Evolutionary conservation across 768 basidiomycete species (phyloP), one percentile per base, ranked within the genome.

Genomic region (Suillus clintonianus): DNA sequence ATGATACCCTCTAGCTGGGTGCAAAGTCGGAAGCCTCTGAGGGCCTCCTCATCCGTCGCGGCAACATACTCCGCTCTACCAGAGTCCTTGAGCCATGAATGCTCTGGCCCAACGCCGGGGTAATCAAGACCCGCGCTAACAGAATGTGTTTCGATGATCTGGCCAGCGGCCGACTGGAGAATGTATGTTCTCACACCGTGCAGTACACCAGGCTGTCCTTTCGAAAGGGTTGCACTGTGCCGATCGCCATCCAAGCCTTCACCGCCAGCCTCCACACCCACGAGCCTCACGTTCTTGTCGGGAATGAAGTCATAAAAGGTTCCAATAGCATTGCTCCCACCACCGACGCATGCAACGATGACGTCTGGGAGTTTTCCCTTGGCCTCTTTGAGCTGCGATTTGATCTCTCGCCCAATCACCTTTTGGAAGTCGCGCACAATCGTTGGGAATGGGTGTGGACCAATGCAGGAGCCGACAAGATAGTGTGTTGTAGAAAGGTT

Each of bases 391-490:
- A 99, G 75, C 76, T 99, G 97, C 19, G 79, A 78, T 78, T 95
- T 99, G 80, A 99, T 97, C 79, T 99, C 97, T 73, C 89, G 81
- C 3, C 97, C 91, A 68, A 99, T 99, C 42, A 99, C 86, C 68
- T 89, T 89, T 74, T 99, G 97, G 86, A 96, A 99, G 77, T 99
- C 97, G 54, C 97, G 90, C 48, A 99, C 97, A 63, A 99, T 94
- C 24, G 97, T 99, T 2, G 97, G 97, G 88, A 99, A 99, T 2
- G 97, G 97, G 76, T 98, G 96, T 4, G 97, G 97, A 17, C 97
- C 97, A 68, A 99, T 98, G 48, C 89, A 94, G 17, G 96, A 98
- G 36, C 97, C 97, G 65, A 99, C 94, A 67, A 98, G 87, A 79
- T 98, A 99, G 78, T 99, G 95, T 1, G 97, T 99, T 6, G 82